phyloP scores from a whole-genome alignment of 2,329 filamentous ascomycete species.

The Xylaria sp. region DNA sequence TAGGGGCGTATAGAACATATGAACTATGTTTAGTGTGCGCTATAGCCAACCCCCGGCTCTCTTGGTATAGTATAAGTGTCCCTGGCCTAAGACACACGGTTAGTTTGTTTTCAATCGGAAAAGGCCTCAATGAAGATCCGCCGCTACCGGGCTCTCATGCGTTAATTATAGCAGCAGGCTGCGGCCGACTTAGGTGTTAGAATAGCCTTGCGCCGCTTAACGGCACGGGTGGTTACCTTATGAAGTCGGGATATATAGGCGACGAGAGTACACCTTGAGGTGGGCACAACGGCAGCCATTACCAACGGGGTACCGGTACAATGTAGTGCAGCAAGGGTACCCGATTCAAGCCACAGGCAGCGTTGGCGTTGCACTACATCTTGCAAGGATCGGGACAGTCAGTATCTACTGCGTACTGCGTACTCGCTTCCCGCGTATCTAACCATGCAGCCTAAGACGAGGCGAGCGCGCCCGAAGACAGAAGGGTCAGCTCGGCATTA shows the following conservation, averaged over 20 bases:
- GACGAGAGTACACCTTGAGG: not conserved
- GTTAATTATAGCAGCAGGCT: conserved; percentile 5
- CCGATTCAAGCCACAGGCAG: not conserved
- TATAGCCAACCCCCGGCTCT: too few relatives aligned
- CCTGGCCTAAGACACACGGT: not conserved
- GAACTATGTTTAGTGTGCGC: not conserved
- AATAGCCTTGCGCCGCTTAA: not conserved
- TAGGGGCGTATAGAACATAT: not conserved
- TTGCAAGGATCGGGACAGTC: not conserved
- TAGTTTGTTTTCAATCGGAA: not conserved
- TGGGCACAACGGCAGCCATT: not conserved
- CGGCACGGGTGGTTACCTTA: not conserved
- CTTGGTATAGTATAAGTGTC: too few relatives aligned
- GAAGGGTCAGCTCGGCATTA: not conserved
- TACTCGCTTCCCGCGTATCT: not conserved
- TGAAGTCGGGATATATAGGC: not conserved
- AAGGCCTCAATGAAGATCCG: not conserved
- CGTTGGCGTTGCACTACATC: not conserved
- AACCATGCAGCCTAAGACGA: not conserved
- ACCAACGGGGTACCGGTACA: not conserved
- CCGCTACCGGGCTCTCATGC: not conserved
- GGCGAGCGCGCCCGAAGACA: not conserved
- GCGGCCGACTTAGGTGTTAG: not conserved
- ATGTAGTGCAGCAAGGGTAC: not conserved
- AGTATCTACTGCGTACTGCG: not conserved